Evolutionary conservation across 139 green algal species (phyloP).

Genomic region (Limnomonas spitsbergensis): DNA sequence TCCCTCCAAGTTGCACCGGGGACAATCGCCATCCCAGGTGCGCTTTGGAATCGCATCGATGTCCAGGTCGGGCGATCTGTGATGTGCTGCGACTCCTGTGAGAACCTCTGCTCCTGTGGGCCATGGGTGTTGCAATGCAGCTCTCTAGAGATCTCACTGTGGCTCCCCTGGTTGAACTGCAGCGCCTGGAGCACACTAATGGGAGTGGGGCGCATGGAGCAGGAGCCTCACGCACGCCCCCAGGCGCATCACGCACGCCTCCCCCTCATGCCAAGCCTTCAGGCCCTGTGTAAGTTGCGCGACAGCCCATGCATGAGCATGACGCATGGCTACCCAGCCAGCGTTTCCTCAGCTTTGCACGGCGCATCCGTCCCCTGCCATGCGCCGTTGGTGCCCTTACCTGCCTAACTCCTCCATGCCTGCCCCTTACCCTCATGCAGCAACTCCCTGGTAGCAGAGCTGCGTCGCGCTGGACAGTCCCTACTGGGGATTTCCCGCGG

Average conservation of each 20-base stretch:
- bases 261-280: neutral
- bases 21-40: neutral
- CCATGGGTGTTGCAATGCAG: too few species aligned
- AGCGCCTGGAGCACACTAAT: neutral
- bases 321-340: neutral
- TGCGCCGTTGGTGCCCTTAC: neutral
- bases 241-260: neutral
- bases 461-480: neutral
- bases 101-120: neutral
- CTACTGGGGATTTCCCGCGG: neutral
- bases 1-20: neutral
- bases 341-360: neutral
- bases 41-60: too few species aligned
- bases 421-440: neutral
- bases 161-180: too few species aligned
- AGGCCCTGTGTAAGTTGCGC: neutral
- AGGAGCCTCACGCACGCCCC: too few species aligned
- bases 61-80: too few species aligned
- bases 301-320: neutral
- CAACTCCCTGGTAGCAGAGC: slow-evolving; percentile 6
- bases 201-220: neutral
- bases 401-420: neutral
- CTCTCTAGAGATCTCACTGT: too few species aligned
- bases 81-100: too few species aligned
- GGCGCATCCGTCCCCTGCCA: too few species aligned